phyloP scores from a whole-genome alignment of 1,284 basidiomycete species.

The Gomphus sp. region DNA sequence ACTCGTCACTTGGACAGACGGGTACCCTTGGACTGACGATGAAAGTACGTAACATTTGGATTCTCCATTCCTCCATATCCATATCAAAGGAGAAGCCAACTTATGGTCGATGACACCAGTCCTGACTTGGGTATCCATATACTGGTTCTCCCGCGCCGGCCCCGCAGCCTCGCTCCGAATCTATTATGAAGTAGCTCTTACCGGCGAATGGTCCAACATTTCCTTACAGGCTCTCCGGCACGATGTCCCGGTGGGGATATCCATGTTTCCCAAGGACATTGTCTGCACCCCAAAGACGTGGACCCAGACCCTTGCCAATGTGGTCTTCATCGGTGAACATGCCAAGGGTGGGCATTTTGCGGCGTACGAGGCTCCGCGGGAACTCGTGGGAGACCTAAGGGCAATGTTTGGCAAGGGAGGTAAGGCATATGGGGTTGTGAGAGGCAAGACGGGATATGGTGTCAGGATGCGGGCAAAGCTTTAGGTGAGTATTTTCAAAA shows the following conservation, averaged over 20 bases:
- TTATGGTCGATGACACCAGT: not conserved
- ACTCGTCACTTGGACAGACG: slow-evolving; percentile 40
- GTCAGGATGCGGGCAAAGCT: not conserved
- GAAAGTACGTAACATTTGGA: slow-evolving; percentile 25
- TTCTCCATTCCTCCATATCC: not conserved
- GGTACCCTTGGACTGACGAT: slow-evolving; percentile 41
- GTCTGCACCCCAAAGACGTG: not conserved
- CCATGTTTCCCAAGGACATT: slow-evolving; percentile 1
- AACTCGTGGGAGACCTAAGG: slow-evolving; percentile 19
- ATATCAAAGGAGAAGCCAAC: not conserved
- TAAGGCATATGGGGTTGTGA: slow-evolving; percentile 20
- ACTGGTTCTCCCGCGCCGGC: slow-evolving; percentile 2
- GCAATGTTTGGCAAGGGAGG: slow-evolving; percentile 22
- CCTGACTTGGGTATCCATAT: slow-evolving; percentile 2
- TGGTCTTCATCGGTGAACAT: slow-evolving; percentile 20
- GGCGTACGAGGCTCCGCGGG: slow-evolving; percentile 20
- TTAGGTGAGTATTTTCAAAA: not conserved
- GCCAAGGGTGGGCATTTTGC: slow-evolving; percentile 23
- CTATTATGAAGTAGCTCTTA: slow-evolving; percentile 1
- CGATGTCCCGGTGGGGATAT: not conserved
- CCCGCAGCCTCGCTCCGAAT: slow-evolving; percentile 3
- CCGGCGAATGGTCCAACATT: not conserved
- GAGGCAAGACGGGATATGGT: not conserved
- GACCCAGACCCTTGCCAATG: slow-evolving; percentile 17
- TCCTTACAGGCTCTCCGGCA: not conserved